phyloP scores from a whole-genome alignment of 2,329 filamentous ascomycete genomes.

The Diaporthe aspalathi region DNA sequence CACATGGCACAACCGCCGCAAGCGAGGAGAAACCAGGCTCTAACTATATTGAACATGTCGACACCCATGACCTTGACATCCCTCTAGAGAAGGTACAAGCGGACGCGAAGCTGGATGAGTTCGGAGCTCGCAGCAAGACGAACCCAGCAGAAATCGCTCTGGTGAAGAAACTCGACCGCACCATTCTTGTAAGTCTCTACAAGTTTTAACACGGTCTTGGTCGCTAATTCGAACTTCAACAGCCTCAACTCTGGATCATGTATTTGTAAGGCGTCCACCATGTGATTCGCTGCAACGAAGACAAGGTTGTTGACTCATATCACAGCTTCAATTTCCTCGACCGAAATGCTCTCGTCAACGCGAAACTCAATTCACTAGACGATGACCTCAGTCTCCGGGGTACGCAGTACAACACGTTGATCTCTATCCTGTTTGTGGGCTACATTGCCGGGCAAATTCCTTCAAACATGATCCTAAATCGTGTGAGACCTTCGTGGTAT shows the following conservation, averaged over 20 bases:
- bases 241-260: constrained; percentile 18
- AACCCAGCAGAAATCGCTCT: constrained; percentile 50
- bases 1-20: background rate
- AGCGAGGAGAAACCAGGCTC: background rate
- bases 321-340: constrained; percentile 49
- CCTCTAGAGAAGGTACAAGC: background rate
- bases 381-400: constrained; percentile 14
- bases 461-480: constrained; percentile 56
- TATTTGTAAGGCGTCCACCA: background rate
- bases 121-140: constrained; percentile 49
- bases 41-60: constrained; percentile 2
- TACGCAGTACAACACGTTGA: constrained; percentile 12
- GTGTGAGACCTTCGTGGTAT: constrained; percentile 46
- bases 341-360: constrained; percentile 68
- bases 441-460: constrained; percentile 62
- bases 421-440: constrained; percentile 19
- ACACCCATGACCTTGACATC: constrained; percentile 5
- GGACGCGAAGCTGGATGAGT: constrained; percentile 10
- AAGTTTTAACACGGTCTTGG: too few relatives aligned
- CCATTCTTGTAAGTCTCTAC: constrained; percentile 49
- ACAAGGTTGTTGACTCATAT: background rate
- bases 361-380: constrained; percentile 52
- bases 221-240: background rate
- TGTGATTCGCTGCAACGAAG: too few relatives aligned
- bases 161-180: constrained; percentile 51